Evolutionary conservation across 345 rosid genomes (phyloP).

Genomic region (Angophora floribunda): DNA sequence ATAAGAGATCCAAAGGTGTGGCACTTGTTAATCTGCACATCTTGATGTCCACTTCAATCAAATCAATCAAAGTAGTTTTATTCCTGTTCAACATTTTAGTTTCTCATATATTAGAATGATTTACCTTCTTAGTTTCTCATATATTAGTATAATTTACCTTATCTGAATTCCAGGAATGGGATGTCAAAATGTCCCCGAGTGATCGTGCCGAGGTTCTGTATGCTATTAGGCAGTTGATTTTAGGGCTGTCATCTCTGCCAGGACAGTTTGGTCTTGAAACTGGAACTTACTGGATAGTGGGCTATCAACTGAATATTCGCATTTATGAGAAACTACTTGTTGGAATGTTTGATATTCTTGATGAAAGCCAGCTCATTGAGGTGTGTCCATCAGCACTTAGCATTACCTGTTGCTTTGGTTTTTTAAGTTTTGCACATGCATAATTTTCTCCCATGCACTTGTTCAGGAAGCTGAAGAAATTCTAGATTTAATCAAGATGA

Average conservation of each 20-base stretch:
- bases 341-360: slow-evolving; percentile 82
- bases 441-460: neutral
- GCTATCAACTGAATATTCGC: slow-evolving; percentile 70
- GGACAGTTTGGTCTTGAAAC: slow-evolving; percentile 51
- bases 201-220: slow-evolving; percentile 70
- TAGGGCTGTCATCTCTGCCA: slow-evolving; percentile 49
- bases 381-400: slow-evolving; percentile 19
- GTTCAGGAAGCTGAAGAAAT: slow-evolving; percentile 68
- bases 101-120: neutral
- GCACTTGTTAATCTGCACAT: slow-evolving; percentile 5
- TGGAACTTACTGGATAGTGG: slow-evolving; percentile 78
- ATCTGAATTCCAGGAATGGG: slow-evolving; percentile 55
- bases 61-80: neutral
- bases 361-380: slow-evolving; percentile 89
- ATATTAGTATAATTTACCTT: neutral
- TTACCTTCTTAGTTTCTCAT: neutral
- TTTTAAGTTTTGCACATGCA: neutral
- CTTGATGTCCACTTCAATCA: neutral
- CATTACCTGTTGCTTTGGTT: neutral
- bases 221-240: slow-evolving; percentile 54
- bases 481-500: slow-evolving; percentile 45
- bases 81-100: neutral
- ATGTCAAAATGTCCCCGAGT: slow-evolving; percentile 54
- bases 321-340: slow-evolving; percentile 70
- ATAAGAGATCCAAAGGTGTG: slow-evolving; percentile 72